Conservation (phyloP, 2,329 filamentous ascomycete genomes). For the Diaporthe capsici region DNA sequence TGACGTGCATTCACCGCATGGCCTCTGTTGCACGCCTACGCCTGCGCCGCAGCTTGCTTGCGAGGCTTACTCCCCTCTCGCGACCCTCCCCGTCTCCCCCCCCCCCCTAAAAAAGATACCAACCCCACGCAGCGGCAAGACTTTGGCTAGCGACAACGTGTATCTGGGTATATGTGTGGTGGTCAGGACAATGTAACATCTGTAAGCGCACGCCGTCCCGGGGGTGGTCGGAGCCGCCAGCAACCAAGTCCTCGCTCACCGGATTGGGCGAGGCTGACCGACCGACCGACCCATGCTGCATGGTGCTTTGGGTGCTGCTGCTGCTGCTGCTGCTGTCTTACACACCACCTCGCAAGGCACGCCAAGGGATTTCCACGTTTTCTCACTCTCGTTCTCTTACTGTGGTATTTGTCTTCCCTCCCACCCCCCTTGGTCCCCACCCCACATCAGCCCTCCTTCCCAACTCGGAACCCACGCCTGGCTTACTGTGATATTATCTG, state of each 20-base stretch:
- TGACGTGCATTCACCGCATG: neutral
- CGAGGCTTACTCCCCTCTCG: slow-evolving; percentile 4
- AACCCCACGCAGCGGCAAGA: neutral
- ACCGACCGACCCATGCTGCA: neutral
- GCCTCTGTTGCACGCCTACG: slow-evolving; percentile 24
- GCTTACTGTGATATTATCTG: slow-evolving; percentile 15
- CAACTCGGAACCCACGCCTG: neutral
- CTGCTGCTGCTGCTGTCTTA: slow-evolving; percentile 12
- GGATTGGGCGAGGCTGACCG: slow-evolving; percentile 5
- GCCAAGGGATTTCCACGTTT: slow-evolving; percentile 29
- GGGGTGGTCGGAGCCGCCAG: neutral
- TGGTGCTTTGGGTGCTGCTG: neutral
- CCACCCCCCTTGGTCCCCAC: neutral
- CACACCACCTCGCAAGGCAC: neutral
- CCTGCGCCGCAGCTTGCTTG: slow-evolving; percentile 39
- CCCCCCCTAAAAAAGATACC: neutral
- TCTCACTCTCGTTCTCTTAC: slow-evolving; percentile 2
- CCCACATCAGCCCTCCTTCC: slow-evolving; percentile 16
- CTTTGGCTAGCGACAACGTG: neutral
- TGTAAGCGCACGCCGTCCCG: neutral
- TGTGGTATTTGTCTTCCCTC: neutral
- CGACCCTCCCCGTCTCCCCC: neutral
- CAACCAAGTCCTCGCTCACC: neutral
- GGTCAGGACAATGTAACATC: neutral
- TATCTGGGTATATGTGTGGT: neutral